Conservation (phyloP, 1,284 basidiomycete genomes). For the Pseudozyma tsukubaensis region DNA sequence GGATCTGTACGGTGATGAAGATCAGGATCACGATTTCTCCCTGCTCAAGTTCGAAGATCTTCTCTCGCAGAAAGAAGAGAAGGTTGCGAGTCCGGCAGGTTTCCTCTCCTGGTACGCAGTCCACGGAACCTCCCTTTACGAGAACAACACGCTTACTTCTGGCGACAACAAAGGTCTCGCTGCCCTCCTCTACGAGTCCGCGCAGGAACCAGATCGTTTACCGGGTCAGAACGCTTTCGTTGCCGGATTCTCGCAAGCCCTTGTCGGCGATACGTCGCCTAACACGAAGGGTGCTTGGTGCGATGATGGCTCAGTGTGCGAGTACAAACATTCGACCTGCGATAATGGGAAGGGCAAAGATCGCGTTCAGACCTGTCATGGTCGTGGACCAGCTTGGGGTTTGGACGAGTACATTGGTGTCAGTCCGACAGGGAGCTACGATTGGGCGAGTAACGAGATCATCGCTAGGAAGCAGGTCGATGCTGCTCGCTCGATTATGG, state of each 20-base stretch:
- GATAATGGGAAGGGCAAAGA: conserved; percentile 46
- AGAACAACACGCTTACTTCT: conserved; percentile 63
- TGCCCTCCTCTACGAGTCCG: conserved; percentile 56
- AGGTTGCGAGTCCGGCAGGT: conserved; percentile 22
- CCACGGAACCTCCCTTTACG: conserved; percentile 73
- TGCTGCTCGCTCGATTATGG: conserved; percentile 49
- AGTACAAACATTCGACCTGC: conserved; percentile 57
- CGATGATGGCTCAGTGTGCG: conserved; percentile 57
- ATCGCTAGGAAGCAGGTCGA: conserved; percentile 58
- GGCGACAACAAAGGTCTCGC: conserved; percentile 63
- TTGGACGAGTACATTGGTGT: conserved; percentile 29
- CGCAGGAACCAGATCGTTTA: conserved; percentile 43
- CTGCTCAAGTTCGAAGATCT: conserved; percentile 56
- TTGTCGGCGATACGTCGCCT: conserved; percentile 61
- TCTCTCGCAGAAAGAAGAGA: neutral
- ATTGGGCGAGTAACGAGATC: conserved; percentile 58
- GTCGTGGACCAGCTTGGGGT: conserved; percentile 56
- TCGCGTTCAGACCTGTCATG: conserved; percentile 57
- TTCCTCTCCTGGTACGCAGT: conserved; percentile 77
- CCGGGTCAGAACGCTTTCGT: conserved; percentile 54
- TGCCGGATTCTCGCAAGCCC: conserved; percentile 58
- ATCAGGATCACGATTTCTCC: conserved; percentile 61
- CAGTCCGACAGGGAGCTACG: conserved; percentile 57
- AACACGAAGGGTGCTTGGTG: conserved; percentile 60
- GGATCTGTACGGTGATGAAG: conserved; percentile 53